These are phyloP conservation scores for Tricholomella constricta DNA, from an alignment of 768 basidiomycete species.

Conservation along the genomic window DNA sequence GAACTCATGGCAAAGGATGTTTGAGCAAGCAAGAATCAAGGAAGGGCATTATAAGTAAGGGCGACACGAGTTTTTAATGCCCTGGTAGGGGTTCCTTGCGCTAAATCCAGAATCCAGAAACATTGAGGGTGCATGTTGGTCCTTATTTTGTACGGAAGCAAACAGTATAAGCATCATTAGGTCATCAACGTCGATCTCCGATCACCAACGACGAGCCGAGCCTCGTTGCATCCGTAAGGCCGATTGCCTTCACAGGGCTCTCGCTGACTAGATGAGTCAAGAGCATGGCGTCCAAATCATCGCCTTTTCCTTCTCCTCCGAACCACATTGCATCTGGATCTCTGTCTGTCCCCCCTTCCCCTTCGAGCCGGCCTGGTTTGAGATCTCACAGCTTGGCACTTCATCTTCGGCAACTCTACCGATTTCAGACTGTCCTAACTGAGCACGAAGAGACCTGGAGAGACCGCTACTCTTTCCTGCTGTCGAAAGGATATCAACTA, in stretches of 20 bases:
- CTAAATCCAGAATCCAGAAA: background rate
- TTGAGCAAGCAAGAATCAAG: background rate
- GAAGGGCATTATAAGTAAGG: background rate
- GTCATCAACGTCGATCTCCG: background rate
- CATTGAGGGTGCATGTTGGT: background rate
- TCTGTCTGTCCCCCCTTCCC: background rate
- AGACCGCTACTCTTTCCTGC: conserved; percentile 25
- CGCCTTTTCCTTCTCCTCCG: background rate
- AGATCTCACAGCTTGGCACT: background rate
- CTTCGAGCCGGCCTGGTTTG: background rate
- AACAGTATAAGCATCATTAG: background rate
- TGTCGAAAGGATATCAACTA: conserved; percentile 26
- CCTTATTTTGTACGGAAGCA: too few relatives aligned
- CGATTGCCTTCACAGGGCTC: background rate
- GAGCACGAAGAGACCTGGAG: conserved; percentile 23
- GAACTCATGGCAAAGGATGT: background rate
- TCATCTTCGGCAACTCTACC: background rate
- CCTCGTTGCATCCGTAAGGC: background rate
- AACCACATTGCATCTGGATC: background rate
- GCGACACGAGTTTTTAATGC: background rate
- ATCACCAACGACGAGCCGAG: background rate
- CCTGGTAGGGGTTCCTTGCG: background rate
- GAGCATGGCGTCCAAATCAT: background rate
- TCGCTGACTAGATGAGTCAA: background rate
- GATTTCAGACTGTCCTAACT: background rate